Conservation (phyloP, 106 monocot species). For the Gastrodia elata region DNA sequence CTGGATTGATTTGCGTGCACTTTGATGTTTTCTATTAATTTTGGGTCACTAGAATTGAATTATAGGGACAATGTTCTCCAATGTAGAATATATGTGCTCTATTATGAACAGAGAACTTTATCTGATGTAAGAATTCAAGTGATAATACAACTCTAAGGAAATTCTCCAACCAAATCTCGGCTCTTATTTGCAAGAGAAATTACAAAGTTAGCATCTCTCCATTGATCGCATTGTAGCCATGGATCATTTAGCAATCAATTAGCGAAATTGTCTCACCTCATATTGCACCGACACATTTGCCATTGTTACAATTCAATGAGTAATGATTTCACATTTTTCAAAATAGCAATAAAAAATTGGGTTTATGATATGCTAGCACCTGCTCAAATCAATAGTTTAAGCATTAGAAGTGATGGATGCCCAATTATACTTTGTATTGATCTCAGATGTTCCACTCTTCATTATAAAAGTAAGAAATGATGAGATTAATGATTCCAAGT, state of each 20-base stretch:
- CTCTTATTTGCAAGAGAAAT: neutral
- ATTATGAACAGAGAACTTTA: no score
- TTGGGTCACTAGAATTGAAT: no score
- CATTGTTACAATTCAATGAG: neutral
- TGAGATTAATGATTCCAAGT: neutral
- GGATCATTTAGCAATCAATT: neutral
- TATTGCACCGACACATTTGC: neutral
- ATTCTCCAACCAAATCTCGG: no score
- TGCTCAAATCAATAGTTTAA: neutral
- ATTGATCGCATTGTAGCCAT: neutral
- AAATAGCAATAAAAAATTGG: neutral
- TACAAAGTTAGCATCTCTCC: neutral
- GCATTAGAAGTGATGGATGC: no score
- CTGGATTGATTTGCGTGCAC: no score
- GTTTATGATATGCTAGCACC: neutral
- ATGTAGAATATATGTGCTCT: no score
- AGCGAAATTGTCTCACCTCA: neutral
- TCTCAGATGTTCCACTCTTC: neutral
- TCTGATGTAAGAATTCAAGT: no score
- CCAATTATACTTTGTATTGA: neutral
- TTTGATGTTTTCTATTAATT: no score
- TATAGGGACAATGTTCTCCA: no score
- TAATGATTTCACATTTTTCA: neutral
- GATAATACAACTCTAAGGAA: no score
- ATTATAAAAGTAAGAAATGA: neutral